Conservation (phyloP, 2,329 filamentous ascomycete genomes). For the Akanthomyces uredinophilus region DNA sequence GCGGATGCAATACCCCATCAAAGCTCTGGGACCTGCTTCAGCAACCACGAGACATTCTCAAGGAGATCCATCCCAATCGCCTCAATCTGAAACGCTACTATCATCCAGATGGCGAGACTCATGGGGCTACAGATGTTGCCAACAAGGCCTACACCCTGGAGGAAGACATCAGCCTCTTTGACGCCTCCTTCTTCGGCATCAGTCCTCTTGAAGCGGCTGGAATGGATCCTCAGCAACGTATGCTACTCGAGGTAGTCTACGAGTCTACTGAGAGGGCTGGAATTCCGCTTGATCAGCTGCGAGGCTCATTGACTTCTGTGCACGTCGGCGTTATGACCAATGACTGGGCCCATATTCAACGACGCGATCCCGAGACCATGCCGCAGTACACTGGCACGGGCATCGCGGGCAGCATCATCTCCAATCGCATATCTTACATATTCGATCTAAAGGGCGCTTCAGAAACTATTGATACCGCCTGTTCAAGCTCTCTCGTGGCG, state of each 20-base stretch:
- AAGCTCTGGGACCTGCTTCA: conserved; percentile 33
- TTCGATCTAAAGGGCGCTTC: conserved; percentile 47
- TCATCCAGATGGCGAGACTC: conserved; percentile 9
- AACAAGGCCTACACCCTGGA: background rate
- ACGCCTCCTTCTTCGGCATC: conserved; percentile 42
- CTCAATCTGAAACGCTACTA: conserved; percentile 1
- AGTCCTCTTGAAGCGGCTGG: conserved; percentile 39
- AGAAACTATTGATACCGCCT: conserved; percentile 45
- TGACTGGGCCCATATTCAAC: conserved; percentile 26
- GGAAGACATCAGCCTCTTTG: conserved; percentile 26
- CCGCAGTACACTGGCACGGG: conserved; percentile 6
- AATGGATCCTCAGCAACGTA: conserved; percentile 28
- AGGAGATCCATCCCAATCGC: background rate
- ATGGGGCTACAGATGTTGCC: conserved; percentile 17
- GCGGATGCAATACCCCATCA: conserved; percentile 28
- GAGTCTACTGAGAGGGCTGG: conserved; percentile 23
- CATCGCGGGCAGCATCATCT: conserved; percentile 23
- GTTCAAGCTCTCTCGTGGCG: conserved; percentile 43
- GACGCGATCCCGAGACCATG: conserved; percentile 19
- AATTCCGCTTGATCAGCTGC: background rate
- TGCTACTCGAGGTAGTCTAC: conserved; percentile 29
- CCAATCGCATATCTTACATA: conserved; percentile 47
- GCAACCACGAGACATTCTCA: conserved; percentile 20
- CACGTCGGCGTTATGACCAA: conserved; percentile 23
- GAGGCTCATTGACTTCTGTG: conserved; percentile 12